Conservation (phyloP, 2,329 filamentous ascomycete genomes). For the Ophiostoma triangulosporum region DNA sequence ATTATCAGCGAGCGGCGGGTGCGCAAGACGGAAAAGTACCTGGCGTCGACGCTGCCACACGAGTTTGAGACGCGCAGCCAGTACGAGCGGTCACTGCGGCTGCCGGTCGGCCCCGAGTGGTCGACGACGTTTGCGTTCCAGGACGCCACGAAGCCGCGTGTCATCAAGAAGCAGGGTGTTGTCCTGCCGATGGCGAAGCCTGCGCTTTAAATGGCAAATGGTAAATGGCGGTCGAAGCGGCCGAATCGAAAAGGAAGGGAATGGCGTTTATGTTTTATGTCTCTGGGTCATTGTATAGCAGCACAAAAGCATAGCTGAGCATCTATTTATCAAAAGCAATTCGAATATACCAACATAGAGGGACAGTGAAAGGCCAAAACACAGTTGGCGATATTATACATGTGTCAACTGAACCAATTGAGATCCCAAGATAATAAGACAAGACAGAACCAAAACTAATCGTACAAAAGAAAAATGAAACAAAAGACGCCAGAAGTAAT, state of each 20-base stretch:
- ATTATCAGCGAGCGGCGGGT: constrained; percentile 86
- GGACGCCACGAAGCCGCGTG: constrained; percentile 71
- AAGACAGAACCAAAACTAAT: constrained; percentile 2
- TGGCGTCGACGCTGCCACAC: constrained; percentile 73
- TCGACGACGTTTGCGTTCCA: constrained; percentile 93
- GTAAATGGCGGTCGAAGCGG: background rate
- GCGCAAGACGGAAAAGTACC: constrained; percentile 84
- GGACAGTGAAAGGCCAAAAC: background rate
- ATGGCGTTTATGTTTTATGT: constrained; percentile 1
- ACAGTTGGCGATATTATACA: background rate
- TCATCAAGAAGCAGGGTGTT: constrained; percentile 82
- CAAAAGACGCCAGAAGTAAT: background rate
- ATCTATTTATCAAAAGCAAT: background rate
- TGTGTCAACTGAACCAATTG: background rate
- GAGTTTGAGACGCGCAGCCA: constrained; percentile 78
- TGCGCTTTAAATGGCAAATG: constrained; percentile 15
- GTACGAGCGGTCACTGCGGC: constrained; percentile 75
- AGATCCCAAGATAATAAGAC: background rate
- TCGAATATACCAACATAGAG: background rate
- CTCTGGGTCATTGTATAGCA: background rate
- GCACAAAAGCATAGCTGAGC: background rate
- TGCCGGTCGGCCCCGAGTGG: constrained; percentile 91
- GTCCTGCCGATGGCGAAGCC: constrained; percentile 82
- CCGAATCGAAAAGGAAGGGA: background rate
- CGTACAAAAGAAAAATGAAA: constrained; percentile 5